phyloP scores from a whole-genome alignment of 1,284 basidiomycete genomes.

The Flammula alnicola region DNA sequence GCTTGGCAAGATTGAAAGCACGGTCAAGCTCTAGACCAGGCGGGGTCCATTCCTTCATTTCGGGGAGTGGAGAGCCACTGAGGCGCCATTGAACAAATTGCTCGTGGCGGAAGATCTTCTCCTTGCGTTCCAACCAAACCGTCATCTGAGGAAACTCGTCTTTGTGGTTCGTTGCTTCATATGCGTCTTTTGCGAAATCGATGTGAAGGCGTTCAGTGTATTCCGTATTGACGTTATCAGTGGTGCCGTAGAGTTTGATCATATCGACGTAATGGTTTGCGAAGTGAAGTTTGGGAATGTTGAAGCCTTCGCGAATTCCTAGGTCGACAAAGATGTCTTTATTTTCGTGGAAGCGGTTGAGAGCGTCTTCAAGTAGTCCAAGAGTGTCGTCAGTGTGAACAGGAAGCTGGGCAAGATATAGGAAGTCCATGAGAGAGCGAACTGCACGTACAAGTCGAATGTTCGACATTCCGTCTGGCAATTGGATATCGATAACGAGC shows the following conservation, averaged over 20 bases:
- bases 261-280: neutral
- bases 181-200: constrained; percentile 10
- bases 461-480: constrained; percentile 13
- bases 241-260: constrained; percentile 4
- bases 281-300: constrained; percentile 39
- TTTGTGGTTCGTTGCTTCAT: constrained; percentile 10
- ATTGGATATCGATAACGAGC: constrained; percentile 23
- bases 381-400: constrained; percentile 32
- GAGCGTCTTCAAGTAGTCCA: constrained; percentile 24
- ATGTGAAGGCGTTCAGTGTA: constrained; percentile 9
- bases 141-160: constrained; percentile 18
- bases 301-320: constrained; percentile 32
- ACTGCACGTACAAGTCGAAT: constrained; percentile 14
- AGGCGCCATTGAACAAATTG: neutral
- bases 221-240: constrained; percentile 16
- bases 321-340: constrained; percentile 35
- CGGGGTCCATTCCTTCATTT: neutral
- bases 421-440: constrained; percentile 37
- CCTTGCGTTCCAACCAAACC: constrained; percentile 4
- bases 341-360: constrained; percentile 33
- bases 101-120: constrained; percentile 4
- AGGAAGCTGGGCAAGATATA: constrained; percentile 38
- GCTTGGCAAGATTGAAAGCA: constrained; percentile 1
- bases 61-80: neutral
- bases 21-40: neutral